Percentiles rank a stretch among this genome's conserved stretches.
phyloP scores from a whole-genome alignment of 192 early-diverging fungal species.

The Allomyces macrogynus region DNA sequence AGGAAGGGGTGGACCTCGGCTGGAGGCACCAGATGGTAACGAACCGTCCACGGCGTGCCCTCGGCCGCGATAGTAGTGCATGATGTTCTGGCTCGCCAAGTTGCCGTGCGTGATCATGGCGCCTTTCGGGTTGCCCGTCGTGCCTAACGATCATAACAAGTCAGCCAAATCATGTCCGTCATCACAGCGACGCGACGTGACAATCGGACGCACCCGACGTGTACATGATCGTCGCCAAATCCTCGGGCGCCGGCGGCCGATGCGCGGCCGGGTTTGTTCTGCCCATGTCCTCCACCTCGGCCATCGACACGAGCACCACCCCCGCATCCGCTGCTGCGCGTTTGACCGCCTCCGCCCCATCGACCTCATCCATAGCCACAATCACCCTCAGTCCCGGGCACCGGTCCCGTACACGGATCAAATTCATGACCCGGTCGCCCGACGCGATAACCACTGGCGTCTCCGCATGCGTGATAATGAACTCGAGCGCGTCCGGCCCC shows the following conservation, averaged over 20 bases:
- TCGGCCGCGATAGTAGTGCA: constrained; percentile 4
- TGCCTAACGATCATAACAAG: constrained; percentile 10
- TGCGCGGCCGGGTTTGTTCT: constrained; percentile 25
- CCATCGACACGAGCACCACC: constrained; percentile 35
- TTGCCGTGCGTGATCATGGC: constrained; percentile 8
- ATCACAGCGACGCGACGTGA: no score
- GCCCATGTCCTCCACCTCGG: constrained; percentile 40
- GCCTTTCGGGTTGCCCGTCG: constrained; percentile 23
- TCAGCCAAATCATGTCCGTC: no score
- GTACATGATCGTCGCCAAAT: constrained; percentile 54
- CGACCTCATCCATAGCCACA: constrained; percentile 49
- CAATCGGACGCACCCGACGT: constrained; percentile 43
- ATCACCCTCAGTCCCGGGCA: constrained; percentile 49
- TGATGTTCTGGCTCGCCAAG: not conserved
- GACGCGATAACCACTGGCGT: constrained; percentile 41
- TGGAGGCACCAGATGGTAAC: constrained; percentile 2
- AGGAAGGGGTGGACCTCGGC: no score
- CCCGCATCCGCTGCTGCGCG: constrained; percentile 43
- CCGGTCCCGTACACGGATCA: constrained; percentile 26
- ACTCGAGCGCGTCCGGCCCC: constrained; percentile 61
- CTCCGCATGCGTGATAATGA: constrained; percentile 69
- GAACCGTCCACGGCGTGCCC: not conserved
- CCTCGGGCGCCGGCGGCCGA: constrained; percentile 38
- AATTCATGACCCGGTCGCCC: no score
- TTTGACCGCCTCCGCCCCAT: constrained; percentile 12